Conservation (phyloP, 164 flowering plant genomes). For the Magnolia changhungtana region DNA sequence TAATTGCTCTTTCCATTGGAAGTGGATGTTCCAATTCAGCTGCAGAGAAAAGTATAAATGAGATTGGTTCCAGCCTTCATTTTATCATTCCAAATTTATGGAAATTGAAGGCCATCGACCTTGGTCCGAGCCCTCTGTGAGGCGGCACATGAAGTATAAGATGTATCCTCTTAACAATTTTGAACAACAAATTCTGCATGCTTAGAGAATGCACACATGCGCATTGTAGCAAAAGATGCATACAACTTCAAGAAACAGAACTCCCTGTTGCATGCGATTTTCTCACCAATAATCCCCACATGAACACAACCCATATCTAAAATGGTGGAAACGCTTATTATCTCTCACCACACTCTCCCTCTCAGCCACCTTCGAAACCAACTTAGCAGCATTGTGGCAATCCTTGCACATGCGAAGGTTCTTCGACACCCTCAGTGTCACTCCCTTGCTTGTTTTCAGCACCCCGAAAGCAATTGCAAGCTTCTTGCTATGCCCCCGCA, state of each 20-base stretch:
- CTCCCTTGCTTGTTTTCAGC: constrained; percentile 38
- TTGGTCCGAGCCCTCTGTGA: not conserved
- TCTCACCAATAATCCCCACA: constrained; percentile 61
- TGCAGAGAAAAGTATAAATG: not conserved
- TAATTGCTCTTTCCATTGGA: not conserved
- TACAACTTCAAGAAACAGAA: not conserved
- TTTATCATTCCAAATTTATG: no score
- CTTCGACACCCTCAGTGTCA: constrained; percentile 41
- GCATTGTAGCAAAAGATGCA: not conserved
- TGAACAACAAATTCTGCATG: not conserved
- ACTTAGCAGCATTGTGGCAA: constrained; percentile 56
- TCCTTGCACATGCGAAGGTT: constrained; percentile 62
- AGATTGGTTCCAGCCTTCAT: not conserved
- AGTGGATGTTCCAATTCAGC: not conserved
- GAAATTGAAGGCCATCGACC: not conserved
- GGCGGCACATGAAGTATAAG: not conserved
- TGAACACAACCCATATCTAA: constrained; percentile 54
- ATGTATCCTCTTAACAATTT: not conserved
- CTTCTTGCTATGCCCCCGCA: constrained; percentile 63
- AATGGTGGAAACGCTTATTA: constrained; percentile 64
- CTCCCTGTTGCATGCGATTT: not conserved
- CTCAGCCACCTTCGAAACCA: constrained; percentile 45
- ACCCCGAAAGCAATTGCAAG: constrained; percentile 56
- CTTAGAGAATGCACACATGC: not conserved
- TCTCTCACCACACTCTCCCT: constrained; percentile 63